Conservation (phyloP, 2,329 filamentous ascomycete genomes). For the Exophiala sideris region DNA sequence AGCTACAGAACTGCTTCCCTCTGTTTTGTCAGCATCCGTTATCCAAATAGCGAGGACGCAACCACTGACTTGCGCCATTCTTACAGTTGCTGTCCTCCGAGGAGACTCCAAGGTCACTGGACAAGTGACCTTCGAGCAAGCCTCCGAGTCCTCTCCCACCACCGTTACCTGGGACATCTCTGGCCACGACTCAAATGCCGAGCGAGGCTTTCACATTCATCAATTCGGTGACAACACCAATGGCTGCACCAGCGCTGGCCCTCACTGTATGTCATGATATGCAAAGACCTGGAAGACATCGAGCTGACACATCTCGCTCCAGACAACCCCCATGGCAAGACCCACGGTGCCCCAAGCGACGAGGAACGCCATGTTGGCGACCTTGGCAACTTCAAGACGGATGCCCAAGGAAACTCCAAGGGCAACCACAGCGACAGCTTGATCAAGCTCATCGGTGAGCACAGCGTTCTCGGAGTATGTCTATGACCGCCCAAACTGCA, state of each 20-base stretch:
- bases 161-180: constrained; percentile 88
- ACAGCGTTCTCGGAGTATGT: constrained; percentile 88
- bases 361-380: constrained; percentile 91
- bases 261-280: constrained; percentile 71
- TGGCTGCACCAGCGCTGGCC: constrained; percentile 95
- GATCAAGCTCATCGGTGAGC: constrained; percentile 91
- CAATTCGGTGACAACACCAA: constrained; percentile 99
- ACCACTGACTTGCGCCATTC: neutral
- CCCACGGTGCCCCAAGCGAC: constrained; percentile 82
- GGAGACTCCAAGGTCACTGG: constrained; percentile 95
- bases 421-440: constrained; percentile 75
- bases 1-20: neutral
- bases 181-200: constrained; percentile 88
- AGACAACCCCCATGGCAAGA: constrained; percentile 96
- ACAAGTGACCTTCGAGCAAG: constrained; percentile 93
- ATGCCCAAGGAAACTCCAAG: constrained; percentile 84
- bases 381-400: constrained; percentile 94
- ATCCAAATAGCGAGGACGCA: neutral
- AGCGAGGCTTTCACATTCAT: constrained; percentile 98
- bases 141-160: constrained; percentile 74
- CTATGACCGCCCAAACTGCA: constrained; percentile 1
- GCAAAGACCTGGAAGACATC: neutral
- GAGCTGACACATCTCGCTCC: constrained; percentile 13
- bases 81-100: constrained; percentile 86
- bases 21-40: constrained; percentile 17